These are phyloP conservation scores for Lagenaria siceraria DNA, from an alignment of 306 rosid genomes.

Conservation along the genomic window DNA sequence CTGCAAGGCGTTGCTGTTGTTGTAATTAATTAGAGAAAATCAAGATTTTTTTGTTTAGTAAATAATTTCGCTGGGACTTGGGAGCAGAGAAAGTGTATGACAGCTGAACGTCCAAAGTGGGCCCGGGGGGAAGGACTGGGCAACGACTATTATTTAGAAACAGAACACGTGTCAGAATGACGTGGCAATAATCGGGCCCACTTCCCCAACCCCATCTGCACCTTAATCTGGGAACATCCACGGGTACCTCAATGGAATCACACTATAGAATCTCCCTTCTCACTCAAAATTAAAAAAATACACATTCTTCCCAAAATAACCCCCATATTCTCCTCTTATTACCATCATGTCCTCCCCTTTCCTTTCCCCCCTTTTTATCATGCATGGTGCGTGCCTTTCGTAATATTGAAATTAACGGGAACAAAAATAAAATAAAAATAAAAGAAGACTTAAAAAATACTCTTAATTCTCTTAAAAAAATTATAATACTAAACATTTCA, in stretches of 20 bases:
- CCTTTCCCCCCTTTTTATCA: neutral
- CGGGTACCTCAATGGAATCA: neutral
- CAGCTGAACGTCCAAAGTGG: neutral
- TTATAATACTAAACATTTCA: neutral
- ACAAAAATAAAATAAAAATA: neutral
- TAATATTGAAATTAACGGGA: neutral
- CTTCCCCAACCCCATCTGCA: neutral
- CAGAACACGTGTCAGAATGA: slow-evolving; percentile 1
- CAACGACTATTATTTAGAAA: neutral
- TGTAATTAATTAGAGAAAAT: neutral
- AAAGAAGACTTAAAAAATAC: too few species aligned
- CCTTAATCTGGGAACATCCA: neutral
- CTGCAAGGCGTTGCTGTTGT: neutral
- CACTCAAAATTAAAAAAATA: neutral
- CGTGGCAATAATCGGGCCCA: neutral
- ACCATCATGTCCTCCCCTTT: neutral
- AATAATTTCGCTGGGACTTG: neutral
- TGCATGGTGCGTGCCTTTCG: slow-evolving; percentile 1
- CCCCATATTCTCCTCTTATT: neutral
- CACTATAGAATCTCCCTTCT: slow-evolving; percentile 4
- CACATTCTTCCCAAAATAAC: neutral
- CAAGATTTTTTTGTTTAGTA: neutral
- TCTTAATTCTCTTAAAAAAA: too few species aligned
- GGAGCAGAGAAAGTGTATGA: neutral
- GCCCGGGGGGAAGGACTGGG: neutral